A percentile compares a stretch with the other conserved stretches of the same genome.
These are phyloP conservation scores for Scorias spongiosa DNA, from an alignment of 2,329 filamentous ascomycete genomes.

Conservation along the genomic window DNA sequence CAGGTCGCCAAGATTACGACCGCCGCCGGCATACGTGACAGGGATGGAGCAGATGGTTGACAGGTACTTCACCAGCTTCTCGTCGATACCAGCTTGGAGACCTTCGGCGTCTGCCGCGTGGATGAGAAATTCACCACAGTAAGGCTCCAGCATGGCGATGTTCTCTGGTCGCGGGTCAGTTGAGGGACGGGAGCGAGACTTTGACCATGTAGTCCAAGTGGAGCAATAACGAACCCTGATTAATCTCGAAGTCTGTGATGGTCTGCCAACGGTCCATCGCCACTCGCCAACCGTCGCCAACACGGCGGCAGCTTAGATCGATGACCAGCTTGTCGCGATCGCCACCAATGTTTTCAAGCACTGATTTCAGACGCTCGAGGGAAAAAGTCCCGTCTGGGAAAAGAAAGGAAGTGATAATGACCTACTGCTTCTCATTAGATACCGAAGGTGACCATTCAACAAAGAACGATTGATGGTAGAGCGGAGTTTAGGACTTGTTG, in stretches of 20 bases:
- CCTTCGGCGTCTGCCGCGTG: slow-evolving; percentile 96
- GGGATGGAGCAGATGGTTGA: slow-evolving; percentile 81
- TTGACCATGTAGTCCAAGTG: not conserved
- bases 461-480: not conserved
- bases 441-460: not conserved
- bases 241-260: slow-evolving; percentile 90
- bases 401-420: slow-evolving; percentile 91
- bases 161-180: slow-evolving; percentile 41
- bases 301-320: slow-evolving; percentile 77
- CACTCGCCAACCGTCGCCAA: slow-evolving; percentile 74
- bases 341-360: slow-evolving; percentile 56
- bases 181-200: not conserved
- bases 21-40: slow-evolving; percentile 94
- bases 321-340: slow-evolving; percentile 77
- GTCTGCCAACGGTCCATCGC: slow-evolving; percentile 99
- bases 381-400: slow-evolving; percentile 78
- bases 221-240: slow-evolving; percentile 45
- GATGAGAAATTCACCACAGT: slow-evolving; percentile 92
- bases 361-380: slow-evolving; percentile 55
- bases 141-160: slow-evolving; percentile 67
- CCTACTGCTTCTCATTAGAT: slow-evolving; percentile 38
- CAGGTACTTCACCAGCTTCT: slow-evolving; percentile 60
- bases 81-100: slow-evolving; percentile 78
- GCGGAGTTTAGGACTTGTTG: too few relatives aligned
- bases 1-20: slow-evolving; percentile 64